A percentile compares a stretch with the other conserved stretches of the same genome.
phyloP scores from a whole-genome alignment of 2,329 filamentous ascomycete species.

The Aspergillus flavus region DNA sequence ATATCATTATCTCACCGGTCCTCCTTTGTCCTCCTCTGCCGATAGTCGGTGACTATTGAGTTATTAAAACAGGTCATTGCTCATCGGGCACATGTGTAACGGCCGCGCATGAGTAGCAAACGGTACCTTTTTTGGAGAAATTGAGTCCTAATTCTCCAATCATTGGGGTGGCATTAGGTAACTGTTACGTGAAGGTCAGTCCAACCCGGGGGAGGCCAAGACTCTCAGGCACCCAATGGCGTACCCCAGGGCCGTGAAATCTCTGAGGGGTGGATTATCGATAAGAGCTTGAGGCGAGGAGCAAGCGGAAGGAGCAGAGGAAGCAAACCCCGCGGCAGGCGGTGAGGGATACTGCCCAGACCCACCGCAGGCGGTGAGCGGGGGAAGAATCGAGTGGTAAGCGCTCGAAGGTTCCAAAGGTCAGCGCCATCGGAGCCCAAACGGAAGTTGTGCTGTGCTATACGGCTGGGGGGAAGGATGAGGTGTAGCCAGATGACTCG shows the following conservation, averaged over 20 bases:
- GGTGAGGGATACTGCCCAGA: constrained; percentile 27
- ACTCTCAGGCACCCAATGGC: constrained; percentile 5
- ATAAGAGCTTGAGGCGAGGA: constrained; percentile 14
- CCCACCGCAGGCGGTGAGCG: constrained; percentile 27
- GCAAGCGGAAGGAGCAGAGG: not conserved
- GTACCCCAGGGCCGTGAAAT: not conserved
- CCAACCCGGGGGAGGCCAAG: not conserved
- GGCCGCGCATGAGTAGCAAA: not conserved
- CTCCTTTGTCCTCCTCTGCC: not conserved
- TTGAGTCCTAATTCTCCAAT: not conserved
- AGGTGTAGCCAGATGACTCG: not conserved
- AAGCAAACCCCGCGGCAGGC: constrained; percentile 19
- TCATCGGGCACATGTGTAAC: not conserved
- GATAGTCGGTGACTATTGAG: not conserved
- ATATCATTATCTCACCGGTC: not conserved
- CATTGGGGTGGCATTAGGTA: not conserved
- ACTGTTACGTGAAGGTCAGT: not conserved
- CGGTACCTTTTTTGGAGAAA: not conserved
- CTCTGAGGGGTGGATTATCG: constrained; percentile 17
- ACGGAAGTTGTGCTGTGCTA: constrained; percentile 3
- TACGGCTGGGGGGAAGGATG: not conserved
- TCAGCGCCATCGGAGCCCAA: constrained; percentile 12
- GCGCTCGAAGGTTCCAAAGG: constrained; percentile 46
- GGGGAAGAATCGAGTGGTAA: constrained; percentile 29
- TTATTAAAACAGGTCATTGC: not conserved